Evolutionary conservation across 768 basidiomycete genomes (phyloP), one percentile per base, ranked within the genome.

Genomic region (Candolleomyces aberdarensis): DNA sequence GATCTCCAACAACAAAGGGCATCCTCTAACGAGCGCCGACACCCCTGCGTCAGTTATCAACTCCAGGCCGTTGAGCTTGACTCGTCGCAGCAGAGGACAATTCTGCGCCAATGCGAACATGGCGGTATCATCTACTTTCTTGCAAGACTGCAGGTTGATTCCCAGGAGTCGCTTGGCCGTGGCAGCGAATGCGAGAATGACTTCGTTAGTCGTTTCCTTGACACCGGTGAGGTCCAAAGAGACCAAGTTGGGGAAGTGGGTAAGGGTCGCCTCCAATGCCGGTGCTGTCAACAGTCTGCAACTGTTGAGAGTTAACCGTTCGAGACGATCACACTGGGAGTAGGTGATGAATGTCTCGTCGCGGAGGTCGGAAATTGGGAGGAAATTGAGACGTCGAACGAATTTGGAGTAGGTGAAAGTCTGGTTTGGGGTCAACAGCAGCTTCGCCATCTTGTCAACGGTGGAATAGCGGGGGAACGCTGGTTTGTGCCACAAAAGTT

Each of bases 401-500:
- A 96, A 94, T 58, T 81, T 80, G 47, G 92, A 82, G 70, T 98
- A 98, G 10, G 89, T 86, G 76, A 98, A 97, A 0, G 91, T 90
- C 68, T 88, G 84, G 58, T 87, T 82, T 19, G 81, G 74, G 43
- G 77, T 75, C 31, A 80, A 76, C 65, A 98, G 78, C 53, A 94
- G 79, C 59, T 80, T 77, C 67, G 92, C 83, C 84, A 98, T 88
- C 74, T 87, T 87, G 69, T 87, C 80, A 57, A 97, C 83, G 41
- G 89, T 88, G 58, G 81, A 75, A 59, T 85, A 79, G 60, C 84
- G 85, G 26, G 85, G 78, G 70, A 98, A 86, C 57, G 80, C 79
- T 19, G 96, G 96, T 68, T 92, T 90, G 73, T 94, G 89, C 96
- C 96, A 99, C 22, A 98, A 81, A 20, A 98, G 83, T 73, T 98